phyloP scores from a whole-genome alignment of 345 rosid genomes.

The Eucalyptus cladocalyx region DNA sequence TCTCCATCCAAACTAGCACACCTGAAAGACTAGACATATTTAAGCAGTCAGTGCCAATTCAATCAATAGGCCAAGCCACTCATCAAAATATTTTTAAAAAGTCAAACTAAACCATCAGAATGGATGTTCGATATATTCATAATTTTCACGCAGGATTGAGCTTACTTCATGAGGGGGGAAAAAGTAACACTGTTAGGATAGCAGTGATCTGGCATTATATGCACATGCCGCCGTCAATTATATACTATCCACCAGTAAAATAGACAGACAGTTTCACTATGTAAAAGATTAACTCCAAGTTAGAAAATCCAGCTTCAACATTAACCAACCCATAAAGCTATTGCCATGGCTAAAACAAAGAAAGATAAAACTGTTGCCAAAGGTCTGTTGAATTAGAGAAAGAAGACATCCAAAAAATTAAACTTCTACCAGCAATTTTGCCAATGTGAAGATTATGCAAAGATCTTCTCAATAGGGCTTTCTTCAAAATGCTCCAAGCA shows the following conservation, averaged over 20 bases:
- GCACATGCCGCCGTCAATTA: neutral
- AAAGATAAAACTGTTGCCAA: neutral
- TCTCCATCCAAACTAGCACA: slow-evolving; percentile 98
- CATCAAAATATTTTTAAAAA: neutral
- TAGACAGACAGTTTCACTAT: neutral
- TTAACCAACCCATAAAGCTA: neutral
- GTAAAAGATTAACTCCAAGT: neutral
- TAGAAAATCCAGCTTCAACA: neutral
- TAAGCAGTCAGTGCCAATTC: slow-evolving; percentile 5
- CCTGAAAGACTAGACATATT: slow-evolving; percentile 39
- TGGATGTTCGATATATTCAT: neutral
- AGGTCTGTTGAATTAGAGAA: neutral
- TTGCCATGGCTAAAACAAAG: neutral
- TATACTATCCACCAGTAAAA: neutral
- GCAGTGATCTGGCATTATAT: neutral
- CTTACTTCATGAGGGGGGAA: neutral
- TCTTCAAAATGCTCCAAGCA: neutral
- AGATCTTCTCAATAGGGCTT: neutral
- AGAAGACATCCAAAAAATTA: neutral
- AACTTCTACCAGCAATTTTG: neutral
- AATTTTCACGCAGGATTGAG: neutral
- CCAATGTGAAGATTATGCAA: neutral
- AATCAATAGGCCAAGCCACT: neutral
- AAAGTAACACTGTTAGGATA: neutral
- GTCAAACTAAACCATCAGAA: neutral